phyloP scores from a whole-genome alignment of 176 grass and related monocot species.

The Dendrocalamus sinicus region DNA sequence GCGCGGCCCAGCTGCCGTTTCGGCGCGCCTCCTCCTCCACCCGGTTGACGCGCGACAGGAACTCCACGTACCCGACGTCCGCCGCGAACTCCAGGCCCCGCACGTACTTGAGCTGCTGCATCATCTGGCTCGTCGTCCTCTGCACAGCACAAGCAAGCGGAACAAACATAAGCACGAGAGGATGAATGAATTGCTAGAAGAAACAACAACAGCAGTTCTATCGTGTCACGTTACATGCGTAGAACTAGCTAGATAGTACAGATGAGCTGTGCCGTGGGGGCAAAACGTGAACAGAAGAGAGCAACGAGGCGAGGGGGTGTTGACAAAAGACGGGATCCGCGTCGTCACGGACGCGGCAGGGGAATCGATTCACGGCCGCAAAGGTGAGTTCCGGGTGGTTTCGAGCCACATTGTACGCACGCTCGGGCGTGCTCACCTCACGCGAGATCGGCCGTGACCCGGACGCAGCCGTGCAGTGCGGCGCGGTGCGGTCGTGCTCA shows the following conservation, averaged over 20 bases:
- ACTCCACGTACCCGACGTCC: slow-evolving; percentile 79
- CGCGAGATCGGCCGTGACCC: too few relatives aligned
- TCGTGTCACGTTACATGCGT: background rate
- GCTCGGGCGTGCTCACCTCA: background rate
- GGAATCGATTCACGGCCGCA: slow-evolving; percentile 42
- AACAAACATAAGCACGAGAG: slow-evolving; percentile 1
- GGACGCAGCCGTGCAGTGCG: too few relatives aligned
- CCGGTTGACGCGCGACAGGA: slow-evolving; percentile 77
- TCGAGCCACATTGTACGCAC: slow-evolving; percentile 37
- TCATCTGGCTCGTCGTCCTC: slow-evolving; percentile 47
- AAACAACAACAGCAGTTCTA: background rate
- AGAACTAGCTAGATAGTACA: background rate
- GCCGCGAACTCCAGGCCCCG: slow-evolving; percentile 74
- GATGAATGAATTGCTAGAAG: background rate
- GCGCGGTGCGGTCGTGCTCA: too few relatives aligned
- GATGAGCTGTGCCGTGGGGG: slow-evolving; percentile 5
- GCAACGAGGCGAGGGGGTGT: background rate
- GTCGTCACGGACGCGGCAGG: slow-evolving; percentile 45
- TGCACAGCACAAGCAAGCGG: background rate
- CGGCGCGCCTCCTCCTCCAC: slow-evolving; percentile 83
- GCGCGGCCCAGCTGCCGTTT: slow-evolving; percentile 77
- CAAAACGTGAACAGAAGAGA: background rate
- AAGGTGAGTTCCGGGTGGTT: background rate
- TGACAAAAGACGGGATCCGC: slow-evolving; percentile 45
- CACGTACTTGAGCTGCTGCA: slow-evolving; percentile 64